A percentile compares a stretch with the other conserved stretches of the same genome.
Conservation (phyloP, 2,329 filamentous ascomycete species). For the Talaromyces sp. region DNA sequence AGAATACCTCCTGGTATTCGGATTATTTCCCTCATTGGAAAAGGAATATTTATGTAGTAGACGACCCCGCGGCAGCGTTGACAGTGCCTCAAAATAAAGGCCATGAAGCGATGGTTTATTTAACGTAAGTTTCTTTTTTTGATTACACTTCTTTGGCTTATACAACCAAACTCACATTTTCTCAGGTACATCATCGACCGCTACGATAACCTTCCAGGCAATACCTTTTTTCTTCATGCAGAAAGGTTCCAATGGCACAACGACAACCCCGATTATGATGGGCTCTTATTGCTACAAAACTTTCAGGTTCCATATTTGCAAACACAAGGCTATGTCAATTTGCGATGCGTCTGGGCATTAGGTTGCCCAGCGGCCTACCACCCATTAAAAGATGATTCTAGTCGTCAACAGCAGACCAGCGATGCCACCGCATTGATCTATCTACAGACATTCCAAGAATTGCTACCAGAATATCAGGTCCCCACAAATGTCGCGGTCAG, state of each 20-base stretch:
- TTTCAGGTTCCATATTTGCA: constrained; percentile 39
- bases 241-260: constrained; percentile 48
- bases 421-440: constrained; percentile 21
- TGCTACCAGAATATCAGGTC: constrained; percentile 16
- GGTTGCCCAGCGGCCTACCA: constrained; percentile 49
- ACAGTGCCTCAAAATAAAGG: constrained; percentile 47
- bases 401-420: not conserved
- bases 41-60: constrained; percentile 36
- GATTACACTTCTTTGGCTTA: not conserved
- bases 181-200: constrained; percentile 43
- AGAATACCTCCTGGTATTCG: constrained; percentile 8
- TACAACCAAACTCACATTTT: not conserved
- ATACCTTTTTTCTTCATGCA: constrained; percentile 48
- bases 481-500: constrained; percentile 44
- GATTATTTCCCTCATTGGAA: constrained; percentile 14
- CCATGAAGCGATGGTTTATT: constrained; percentile 49
- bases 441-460: constrained; percentile 19
- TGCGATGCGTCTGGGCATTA: constrained; percentile 46
- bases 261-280: constrained; percentile 38
- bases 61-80: constrained; percentile 36
- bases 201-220: constrained; percentile 47
- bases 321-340: constrained; percentile 44
- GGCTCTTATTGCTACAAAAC: constrained; percentile 35
- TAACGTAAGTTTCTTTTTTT: constrained; percentile 38
- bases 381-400: constrained; percentile 10